Evolutionary conservation across 2,329 filamentous ascomycete species (phyloP), one percentile per base, ranked within the genome.

Genomic region (Exophiala dermatitidis): DNA sequence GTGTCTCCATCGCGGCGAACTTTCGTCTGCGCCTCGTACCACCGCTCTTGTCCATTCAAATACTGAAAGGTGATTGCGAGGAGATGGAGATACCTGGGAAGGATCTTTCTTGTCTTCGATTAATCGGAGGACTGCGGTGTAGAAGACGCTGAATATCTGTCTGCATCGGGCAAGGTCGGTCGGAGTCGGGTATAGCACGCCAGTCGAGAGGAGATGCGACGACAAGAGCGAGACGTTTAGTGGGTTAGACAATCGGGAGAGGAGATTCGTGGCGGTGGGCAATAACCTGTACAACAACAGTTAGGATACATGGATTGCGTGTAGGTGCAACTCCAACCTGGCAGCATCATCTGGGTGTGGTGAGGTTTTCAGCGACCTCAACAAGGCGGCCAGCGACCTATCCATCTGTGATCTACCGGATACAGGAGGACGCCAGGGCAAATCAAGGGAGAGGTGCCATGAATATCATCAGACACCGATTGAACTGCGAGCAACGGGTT

Each of bases 1-100:
- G 68, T 95, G 90, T 68, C 89, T 84, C 89, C 89, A 95, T 64
- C 88, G 75, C 12, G 76, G 79, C 69, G 74, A 84, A 62, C 74
- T 77, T 42, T 79, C 81, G 63, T 84, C 78, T 10, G 81, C 81
- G 5, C 81, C 81, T 38, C 74, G 74, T 2, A 80, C 74, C 1
- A 82, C 72, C 1, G 81, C 80, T 58, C 74, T 76, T 28, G 79
- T 70, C 82, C 81, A 84, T 45, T 77, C 77, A 44, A 80, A 75
- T 10, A 75, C 69, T 3, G 74, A 68, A 4, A 81, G 67, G 29
- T 76, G 77, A 10, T 81, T 81, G 42, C 76, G 74, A 30, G 65
- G 64, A 30, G 64, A 63, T 8, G 68, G 63, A 30, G 64, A 63
- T 8, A 68, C 63, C 33, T 52, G 51, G 26, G 69, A 65, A n/a